Evolutionary conservation across 2,329 filamentous ascomycete genomes (phyloP).

Genomic region (Exutisphaerella laricina): DNA sequence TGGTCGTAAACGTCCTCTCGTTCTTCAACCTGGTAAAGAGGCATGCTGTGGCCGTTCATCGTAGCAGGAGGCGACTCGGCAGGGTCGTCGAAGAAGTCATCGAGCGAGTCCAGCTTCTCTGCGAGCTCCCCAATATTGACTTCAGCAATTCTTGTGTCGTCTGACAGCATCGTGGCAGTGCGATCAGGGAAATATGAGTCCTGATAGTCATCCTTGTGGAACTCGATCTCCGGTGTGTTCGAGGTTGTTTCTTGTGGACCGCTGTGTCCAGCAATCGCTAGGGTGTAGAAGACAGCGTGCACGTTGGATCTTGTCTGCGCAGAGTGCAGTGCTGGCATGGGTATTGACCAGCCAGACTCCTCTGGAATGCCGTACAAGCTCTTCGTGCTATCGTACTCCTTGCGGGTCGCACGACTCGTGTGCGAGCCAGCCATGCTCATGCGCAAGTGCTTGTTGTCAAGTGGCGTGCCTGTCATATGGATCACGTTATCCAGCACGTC

Average conservation of each 20-base stretch:
- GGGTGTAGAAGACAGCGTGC: constrained; percentile 88
- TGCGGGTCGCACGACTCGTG: constrained; percentile 71
- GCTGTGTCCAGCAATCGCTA: constrained; percentile 34
- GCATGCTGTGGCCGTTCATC: constrained; percentile 12
- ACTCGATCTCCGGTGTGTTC: constrained; percentile 81
- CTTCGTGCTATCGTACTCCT: constrained; percentile 90
- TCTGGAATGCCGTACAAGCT: constrained; percentile 96
- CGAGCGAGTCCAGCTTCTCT: constrained; percentile 50
- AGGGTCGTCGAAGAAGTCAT: constrained; percentile 50
- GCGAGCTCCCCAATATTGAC: constrained; percentile 77
- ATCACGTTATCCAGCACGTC: constrained; percentile 93
- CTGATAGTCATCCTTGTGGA: constrained; percentile 82
- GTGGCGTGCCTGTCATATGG: constrained; percentile 77
- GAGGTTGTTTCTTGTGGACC: constrained; percentile 49
- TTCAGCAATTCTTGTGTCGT: constrained; percentile 63
- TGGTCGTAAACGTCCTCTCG: constrained; percentile 86
- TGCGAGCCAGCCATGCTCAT: constrained; percentile 97
- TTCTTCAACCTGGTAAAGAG: constrained; percentile 37
- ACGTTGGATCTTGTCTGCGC: constrained; percentile 84
- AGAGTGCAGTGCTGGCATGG: constrained; percentile 84
- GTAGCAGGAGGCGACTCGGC: constrained; percentile 14
- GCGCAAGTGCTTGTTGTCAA: constrained; percentile 88
- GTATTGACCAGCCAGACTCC: constrained; percentile 92
- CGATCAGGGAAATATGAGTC: constrained; percentile 69
- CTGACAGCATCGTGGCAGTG: constrained; percentile 88